Evolutionary conservation across 768 basidiomycete species (phyloP).

Genomic region (Mycena galericulata): DNA sequence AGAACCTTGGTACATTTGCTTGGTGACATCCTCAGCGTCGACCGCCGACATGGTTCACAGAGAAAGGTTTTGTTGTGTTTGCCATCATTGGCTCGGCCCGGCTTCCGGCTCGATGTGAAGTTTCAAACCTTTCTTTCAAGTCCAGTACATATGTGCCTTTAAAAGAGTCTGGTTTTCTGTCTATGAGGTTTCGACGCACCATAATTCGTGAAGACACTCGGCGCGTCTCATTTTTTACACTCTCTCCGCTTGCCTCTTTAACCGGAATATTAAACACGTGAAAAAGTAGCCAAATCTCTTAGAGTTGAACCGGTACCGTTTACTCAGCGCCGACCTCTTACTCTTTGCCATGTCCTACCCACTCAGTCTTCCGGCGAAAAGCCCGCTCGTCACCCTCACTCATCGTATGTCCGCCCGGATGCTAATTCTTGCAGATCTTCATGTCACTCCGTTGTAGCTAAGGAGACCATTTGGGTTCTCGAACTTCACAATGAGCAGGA

Average conservation of each 20-base stretch:
- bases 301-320: no score
- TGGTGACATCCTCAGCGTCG: conserved; percentile 24
- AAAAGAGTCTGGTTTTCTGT: no score
- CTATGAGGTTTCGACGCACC: no score
- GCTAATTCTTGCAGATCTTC: not conserved
- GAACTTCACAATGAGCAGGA: conserved; percentile 86
- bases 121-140: no score
- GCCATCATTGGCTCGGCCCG: not conserved
- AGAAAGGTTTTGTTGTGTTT: not conserved
- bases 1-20: conserved; percentile 31
- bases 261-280: conserved; percentile 2
- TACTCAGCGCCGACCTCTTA: not conserved
- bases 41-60: conserved; percentile 23
- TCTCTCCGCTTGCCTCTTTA: no score
- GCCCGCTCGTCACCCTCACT: conserved; percentile 74
- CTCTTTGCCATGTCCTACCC: conserved; percentile 57
- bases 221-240: no score
- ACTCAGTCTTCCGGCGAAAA: conserved; percentile 58
- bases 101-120: no score
- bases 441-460: conserved; percentile 54
- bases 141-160: no score
- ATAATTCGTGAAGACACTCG: no score
- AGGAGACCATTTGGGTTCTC: conserved; percentile 75
- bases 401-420: conserved; percentile 61
- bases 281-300: no score